phyloP scores from a whole-genome alignment of 352 stramenopile genomes.

The Globisporangium nagaii region DNA sequence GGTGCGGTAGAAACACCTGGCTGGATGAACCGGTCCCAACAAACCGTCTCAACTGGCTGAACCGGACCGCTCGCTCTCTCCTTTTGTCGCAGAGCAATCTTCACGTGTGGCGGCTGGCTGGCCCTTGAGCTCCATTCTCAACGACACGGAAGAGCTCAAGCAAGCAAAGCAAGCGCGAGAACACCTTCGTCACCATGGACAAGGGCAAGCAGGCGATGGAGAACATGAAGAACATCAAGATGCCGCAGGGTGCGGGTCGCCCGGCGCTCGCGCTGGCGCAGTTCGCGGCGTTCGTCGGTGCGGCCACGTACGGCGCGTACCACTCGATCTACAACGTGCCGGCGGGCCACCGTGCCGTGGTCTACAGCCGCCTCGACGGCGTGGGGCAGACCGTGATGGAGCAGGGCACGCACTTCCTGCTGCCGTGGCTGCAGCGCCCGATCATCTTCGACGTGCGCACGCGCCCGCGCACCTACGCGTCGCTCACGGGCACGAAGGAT shows the following conservation, averaged over 20 bases:
- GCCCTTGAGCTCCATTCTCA: conserved; percentile 19
- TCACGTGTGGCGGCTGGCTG: conserved; percentile 18
- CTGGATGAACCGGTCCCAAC: background rate
- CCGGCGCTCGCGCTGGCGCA: conserved; percentile 55
- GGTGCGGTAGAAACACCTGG: background rate
- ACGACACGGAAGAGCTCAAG: conserved; percentile 4
- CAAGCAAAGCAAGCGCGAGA: conserved; percentile 5
- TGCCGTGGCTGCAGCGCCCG: conserved; percentile 97
- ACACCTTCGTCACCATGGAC: conserved; percentile 41
- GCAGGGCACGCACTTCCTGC: conserved; percentile 95
- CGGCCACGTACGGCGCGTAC: conserved; percentile 73
- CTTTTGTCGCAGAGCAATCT: conserved; percentile 5
- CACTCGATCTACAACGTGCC: conserved; percentile 87
- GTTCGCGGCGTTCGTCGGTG: conserved; percentile 53
- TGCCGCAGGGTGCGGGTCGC: conserved; percentile 58
- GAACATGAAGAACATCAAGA: conserved; percentile 89
- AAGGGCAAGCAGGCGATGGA: conserved; percentile 84
- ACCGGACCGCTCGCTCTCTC: background rate
- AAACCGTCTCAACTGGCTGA: background rate
- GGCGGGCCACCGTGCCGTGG: conserved; percentile 81
- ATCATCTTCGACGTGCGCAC: conserved; percentile 94
- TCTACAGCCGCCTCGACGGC: conserved; percentile 88
- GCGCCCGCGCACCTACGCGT: conserved; percentile 91
- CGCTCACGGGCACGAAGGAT: conserved; percentile 93
- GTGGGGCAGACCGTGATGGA: conserved; percentile 73